Evolutionary conservation across 148 eudicot genomes (phyloP).

Genomic region (Nyssa sinensis): DNA sequence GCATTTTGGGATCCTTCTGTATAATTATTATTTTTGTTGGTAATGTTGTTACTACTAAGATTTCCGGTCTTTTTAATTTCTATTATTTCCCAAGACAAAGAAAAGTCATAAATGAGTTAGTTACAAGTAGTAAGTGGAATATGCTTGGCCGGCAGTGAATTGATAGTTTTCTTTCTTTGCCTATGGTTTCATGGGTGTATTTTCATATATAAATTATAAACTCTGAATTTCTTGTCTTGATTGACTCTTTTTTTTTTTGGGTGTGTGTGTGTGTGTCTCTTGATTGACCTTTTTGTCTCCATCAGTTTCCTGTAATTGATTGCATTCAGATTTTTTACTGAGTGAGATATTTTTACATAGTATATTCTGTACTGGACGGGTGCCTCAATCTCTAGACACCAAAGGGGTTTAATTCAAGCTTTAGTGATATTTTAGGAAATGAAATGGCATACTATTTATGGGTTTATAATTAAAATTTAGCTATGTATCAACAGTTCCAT

Average conservation of each 20-base stretch:
- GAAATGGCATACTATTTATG: not conserved
- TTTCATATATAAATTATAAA: not conserved
- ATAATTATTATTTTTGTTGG: not conserved
- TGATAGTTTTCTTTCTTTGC: too few relatives aligned
- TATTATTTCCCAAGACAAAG: not conserved
- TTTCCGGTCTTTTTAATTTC: slow-evolving; percentile 6
- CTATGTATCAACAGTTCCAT: too few relatives aligned
- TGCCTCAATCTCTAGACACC: not conserved
- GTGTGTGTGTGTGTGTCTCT: too few relatives aligned
- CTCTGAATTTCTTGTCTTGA: not conserved
- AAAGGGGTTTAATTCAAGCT: not conserved
- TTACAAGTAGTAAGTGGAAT: slow-evolving; percentile 1
- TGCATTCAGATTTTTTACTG: not conserved
- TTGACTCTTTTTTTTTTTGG: not conserved
- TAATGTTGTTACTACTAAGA: not conserved
- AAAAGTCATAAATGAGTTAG: not conserved
- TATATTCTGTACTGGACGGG: not conserved
- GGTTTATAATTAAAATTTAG: too few relatives aligned
- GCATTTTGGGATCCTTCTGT: not conserved
- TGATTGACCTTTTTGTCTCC: not conserved
- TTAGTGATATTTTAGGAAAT: not conserved
- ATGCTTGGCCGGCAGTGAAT: not conserved
- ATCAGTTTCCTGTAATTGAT: not conserved
- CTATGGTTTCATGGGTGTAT: not conserved
- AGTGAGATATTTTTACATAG: not conserved